Percentiles rank a stretch among this genome's conserved stretches.
These are phyloP conservation scores for Chalciporus chontae DNA, from an alignment of 768 basidiomycete genomes.

Conservation along the genomic window DNA sequence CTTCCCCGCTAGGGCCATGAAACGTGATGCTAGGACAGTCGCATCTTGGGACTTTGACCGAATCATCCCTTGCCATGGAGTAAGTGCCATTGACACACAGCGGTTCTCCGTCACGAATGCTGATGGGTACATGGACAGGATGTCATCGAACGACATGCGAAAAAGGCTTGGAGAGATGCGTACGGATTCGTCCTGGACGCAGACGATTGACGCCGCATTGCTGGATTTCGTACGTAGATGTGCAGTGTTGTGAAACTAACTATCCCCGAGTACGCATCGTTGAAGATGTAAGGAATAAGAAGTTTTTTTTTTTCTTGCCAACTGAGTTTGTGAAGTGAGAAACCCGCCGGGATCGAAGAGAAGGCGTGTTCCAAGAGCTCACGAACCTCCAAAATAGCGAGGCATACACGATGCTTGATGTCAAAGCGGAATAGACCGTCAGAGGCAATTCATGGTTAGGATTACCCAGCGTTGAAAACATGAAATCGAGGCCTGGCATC, in stretches of 20 bases:
- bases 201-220: neutral
- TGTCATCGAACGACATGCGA: conserved; percentile 60
- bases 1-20: conserved; percentile 44
- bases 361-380: too few relatives aligned
- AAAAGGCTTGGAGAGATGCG: conserved; percentile 49
- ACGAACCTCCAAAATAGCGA: too few relatives aligned
- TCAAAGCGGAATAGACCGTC: too few relatives aligned
- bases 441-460: too few relatives aligned
- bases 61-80: conserved; percentile 72
- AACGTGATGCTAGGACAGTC: conserved; percentile 59
- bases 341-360: too few relatives aligned
- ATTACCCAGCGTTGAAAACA: too few relatives aligned
- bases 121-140: conserved; percentile 34
- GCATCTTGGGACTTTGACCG: conserved; percentile 70
- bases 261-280: too few relatives aligned
- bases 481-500: too few relatives aligned
- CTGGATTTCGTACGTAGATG: neutral
- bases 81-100: conserved; percentile 21
- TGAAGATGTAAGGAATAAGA: too few relatives aligned
- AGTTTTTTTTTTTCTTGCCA: too few relatives aligned
- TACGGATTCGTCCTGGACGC: conserved; percentile 32
- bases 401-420: too few relatives aligned
- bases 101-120: neutral
- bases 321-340: too few relatives aligned
- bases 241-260: neutral